Evolutionary conservation across 495 filamentous ascomycete species (phyloP).

Genomic region (Neurospora tetraspora): DNA sequence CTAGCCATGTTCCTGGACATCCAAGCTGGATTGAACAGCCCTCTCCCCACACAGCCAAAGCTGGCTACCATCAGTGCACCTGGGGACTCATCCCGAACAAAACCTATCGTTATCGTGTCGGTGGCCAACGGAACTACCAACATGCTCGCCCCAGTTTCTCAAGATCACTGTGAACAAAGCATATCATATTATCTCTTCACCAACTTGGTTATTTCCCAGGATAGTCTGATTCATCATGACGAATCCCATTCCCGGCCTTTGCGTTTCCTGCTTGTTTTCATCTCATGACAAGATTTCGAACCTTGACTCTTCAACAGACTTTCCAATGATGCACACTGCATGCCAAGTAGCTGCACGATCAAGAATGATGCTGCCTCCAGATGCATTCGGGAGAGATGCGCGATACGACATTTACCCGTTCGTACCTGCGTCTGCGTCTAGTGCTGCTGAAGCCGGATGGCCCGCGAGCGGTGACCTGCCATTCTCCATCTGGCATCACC

Average conservation of each 20-base stretch:
- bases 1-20: not conserved
- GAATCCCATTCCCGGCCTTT: not conserved
- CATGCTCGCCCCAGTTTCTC: not conserved
- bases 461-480: not conserved
- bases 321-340: not conserved
- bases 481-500: not conserved
- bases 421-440: not conserved
- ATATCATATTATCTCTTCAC: not conserved
- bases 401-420: not conserved
- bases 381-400: not conserved
- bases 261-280: not conserved
- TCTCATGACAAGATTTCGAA: not conserved
- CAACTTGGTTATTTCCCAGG: not conserved
- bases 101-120: not conserved
- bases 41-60: not conserved
- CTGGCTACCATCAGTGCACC: not conserved
- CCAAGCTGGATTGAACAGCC: not conserved
- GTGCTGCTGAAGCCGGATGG: not conserved
- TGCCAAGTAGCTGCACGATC: not conserved
- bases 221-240: not conserved
- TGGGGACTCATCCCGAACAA: not conserved
- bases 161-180: not conserved
- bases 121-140: not conserved
- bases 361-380: not conserved
- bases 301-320: not conserved